Evolutionary conservation across 106 monocot genomes (phyloP).

Genomic region (Acorus calamus): DNA sequence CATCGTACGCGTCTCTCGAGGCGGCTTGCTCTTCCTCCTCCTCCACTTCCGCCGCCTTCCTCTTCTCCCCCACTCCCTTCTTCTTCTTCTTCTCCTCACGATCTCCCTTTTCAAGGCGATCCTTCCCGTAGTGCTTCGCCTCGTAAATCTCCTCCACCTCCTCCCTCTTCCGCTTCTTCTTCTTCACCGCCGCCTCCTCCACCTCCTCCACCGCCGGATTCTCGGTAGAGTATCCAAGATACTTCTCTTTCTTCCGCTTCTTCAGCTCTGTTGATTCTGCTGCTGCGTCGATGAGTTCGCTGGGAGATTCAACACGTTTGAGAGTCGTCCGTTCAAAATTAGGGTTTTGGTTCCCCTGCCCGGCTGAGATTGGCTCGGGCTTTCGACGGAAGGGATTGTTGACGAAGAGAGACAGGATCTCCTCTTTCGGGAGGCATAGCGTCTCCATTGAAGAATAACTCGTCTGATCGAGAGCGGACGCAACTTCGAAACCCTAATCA

Average conservation of each 20-base stretch:
- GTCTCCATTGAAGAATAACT: background rate
- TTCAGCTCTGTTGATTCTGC: background rate
- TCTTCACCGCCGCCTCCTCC: slow-evolving; percentile 12
- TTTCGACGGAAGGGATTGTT: slow-evolving; percentile 94
- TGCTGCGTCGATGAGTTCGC: background rate
- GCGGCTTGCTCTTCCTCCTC: slow-evolving; percentile 1
- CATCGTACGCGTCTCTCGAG: slow-evolving; percentile 37
- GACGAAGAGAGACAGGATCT: slow-evolving; percentile 54
- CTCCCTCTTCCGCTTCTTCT: slow-evolving; percentile 66
- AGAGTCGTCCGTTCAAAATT: no score
- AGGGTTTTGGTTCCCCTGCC: no score
- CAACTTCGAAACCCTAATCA: no score
- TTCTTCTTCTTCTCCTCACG: slow-evolving; percentile 6
- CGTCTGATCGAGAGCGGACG: no score
- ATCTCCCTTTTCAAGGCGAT: background rate
- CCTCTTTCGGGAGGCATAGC: background rate
- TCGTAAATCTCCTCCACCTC: slow-evolving; percentile 54
- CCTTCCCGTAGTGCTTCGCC: slow-evolving; percentile 18
- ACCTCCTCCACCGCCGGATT: background rate
- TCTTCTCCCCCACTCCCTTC: slow-evolving; percentile 54
- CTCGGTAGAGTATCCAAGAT: no score
- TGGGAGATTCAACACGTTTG: background rate
- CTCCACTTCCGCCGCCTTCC: slow-evolving; percentile 50
- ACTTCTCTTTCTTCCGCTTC: slow-evolving; percentile 26
- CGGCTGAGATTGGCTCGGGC: slow-evolving; percentile 13